Conservation (phyloP, 176 grass and related monocot genomes). For the Carex scoparia region DNA sequence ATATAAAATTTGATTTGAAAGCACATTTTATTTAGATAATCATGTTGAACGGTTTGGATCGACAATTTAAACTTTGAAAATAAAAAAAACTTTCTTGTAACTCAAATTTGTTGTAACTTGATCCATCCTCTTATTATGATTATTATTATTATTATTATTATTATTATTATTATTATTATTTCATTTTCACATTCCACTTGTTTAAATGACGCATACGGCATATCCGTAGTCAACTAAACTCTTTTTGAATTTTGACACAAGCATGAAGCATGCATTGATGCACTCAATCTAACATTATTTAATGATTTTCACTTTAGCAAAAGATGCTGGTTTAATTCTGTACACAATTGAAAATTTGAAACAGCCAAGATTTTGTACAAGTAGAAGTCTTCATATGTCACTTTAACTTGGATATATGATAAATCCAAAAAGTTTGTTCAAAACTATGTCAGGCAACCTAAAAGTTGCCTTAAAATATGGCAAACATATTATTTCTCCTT, state of each 20-base stretch:
- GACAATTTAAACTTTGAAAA: no score
- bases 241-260: background rate
- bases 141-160: no score
- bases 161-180: background rate
- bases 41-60: no score
- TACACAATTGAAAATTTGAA: conserved; percentile 17
- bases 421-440: background rate
- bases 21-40: no score
- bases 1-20: no score
- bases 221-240: background rate
- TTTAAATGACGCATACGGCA: background rate
- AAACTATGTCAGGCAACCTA: background rate
- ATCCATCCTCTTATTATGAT: no score
- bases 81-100: no score
- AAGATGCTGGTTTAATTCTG: background rate
- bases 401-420: conserved; percentile 4
- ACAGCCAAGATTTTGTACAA: background rate
- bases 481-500: background rate
- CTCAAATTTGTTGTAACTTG: no score
- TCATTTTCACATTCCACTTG: background rate
- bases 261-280: background rate
- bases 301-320: background rate
- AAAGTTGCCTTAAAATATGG: conserved; percentile 8
- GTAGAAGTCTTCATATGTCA: background rate
- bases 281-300: background rate